Base-by-base conservation (phyloP, 192 early-diverging fungal species). In the Backusella parvicylindrica region DNA sequence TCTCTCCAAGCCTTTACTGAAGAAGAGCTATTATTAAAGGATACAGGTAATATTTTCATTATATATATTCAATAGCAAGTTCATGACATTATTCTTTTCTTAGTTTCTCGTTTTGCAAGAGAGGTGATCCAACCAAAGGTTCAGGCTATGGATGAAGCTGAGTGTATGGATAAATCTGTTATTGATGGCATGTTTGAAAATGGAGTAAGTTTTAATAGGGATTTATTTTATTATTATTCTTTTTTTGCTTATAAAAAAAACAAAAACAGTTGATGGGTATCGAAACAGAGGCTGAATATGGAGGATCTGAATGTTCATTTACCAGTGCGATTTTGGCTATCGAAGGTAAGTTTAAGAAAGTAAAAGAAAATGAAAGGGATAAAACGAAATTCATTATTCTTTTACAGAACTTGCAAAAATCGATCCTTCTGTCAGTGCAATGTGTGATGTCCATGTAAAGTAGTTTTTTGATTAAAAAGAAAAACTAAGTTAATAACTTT, bases 131-230 rank as follows among this genome's bases (percentile, higher is more conserved):
- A 87, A 67, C 96, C 96, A 56, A 89, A 90, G 68, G 95, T 96
- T 11, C 75, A 79, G 18, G 82, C 92, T 76, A 97, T 98, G 96
- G 97, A 99, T 82, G 96, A 97, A 82, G 79, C 81, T 16, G 97
- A 98, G 82, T 65, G 84, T 71, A 83, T 96, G 82, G 94, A 96
- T 79, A 86, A 89, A 37, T 71, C 83, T 28, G 85, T 98, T 37
- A 83, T 97, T 78, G 83, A 91, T 68, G 91, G 89, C 11, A 84
- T 96, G 66, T 97, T 97, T 73, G 93, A 97, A 41, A 86, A 92
- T 74, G 96, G 95, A 49, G 91, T 91, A 87, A 60, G 49, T n/a
- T n/a, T n/a, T n/a, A n/a, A n/a, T n/a, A n/a, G n/a, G n/a, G n/a
- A n/a, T n/a, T n/a, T n/a, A n/a, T n/a, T n/a, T n/a, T n/a, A n/a